Conservation (phyloP, 768 basidiomycete species). For the Chiua virens region DNA sequence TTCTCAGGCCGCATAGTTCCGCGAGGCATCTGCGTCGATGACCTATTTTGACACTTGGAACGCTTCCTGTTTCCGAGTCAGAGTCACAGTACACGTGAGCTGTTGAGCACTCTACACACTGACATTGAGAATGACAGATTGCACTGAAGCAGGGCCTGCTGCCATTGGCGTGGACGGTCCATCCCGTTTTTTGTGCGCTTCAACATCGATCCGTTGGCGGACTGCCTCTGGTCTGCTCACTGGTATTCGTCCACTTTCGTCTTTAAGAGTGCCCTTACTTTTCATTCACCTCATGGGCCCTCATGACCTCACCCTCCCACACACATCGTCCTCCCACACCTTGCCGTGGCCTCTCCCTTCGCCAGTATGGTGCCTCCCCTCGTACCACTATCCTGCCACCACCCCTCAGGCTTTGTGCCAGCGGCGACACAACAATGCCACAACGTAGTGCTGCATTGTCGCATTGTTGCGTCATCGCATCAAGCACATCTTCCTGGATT, state of each 20-base stretch:
- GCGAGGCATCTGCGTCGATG: constrained; percentile 84
- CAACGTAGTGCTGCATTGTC: no score
- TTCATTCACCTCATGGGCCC: no score
- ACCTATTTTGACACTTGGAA: constrained; percentile 88
- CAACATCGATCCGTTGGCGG: not conserved
- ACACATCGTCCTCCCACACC: no score
- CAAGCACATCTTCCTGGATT: no score
- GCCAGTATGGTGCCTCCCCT: no score
- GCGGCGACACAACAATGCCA: no score
- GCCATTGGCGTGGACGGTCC: not conserved
- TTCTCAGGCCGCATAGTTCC: constrained; percentile 87
- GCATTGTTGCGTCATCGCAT: no score
- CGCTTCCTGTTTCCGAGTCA: constrained; percentile 55
- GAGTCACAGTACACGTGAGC: not conserved
- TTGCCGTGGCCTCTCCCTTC: no score
- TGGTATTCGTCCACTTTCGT: constrained; percentile 19
- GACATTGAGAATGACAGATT: constrained; percentile 17
- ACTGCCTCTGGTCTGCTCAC: constrained; percentile 17
- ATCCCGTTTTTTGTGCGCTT: not conserved
- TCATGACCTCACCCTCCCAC: no score
- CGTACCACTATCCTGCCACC: no score
- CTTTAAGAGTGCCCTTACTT: constrained; percentile 16
- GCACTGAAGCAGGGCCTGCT: not conserved
- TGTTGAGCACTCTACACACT: not conserved
- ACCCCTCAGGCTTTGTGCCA: no score